Evolutionary conservation across 495 filamentous ascomycete species (phyloP), one percentile per base, ranked within the genome.

Genomic region (Barbatosphaeria neglecta): DNA sequence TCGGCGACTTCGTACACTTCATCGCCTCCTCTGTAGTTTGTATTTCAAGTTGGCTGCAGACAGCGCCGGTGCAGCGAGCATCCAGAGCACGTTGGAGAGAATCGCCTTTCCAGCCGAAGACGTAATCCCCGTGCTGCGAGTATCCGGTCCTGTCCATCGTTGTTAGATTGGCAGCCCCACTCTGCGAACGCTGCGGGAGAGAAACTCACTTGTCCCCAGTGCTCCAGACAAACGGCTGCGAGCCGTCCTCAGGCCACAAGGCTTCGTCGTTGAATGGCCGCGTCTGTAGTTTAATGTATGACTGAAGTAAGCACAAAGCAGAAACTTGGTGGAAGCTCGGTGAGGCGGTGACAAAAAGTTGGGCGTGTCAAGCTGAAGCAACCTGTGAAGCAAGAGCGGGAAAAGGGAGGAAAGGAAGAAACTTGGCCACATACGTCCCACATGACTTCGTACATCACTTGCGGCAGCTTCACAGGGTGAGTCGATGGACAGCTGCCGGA

Each of bases 81-180:
- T 73, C 59, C 60, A 72, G 61, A 16, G 66, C 68, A n/a, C 56
- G 50, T 47, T 71, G 67, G 16, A 71, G 57, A 2, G 58, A 46
- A 44, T 70, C 59, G 37, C 50, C 61, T 49, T 67, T 60, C 67
- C 69, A 72, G 27, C 68, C 70, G 53, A 72, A 73, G 10, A 72
- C 45, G 49, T 73, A 73, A 42, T 73, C 70, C 33, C 67, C 70
- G 37, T 72, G 70, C 35, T 68, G 64, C 16, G 64, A 65, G 39
- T 65, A 62, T 13, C 70, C 68, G 17, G 62, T 57, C 0, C 62
- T 67, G 45, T 13, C 18, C 40, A 19, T 24, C 10, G 3, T 45
- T 11, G 1, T 52, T 23, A 49, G 33, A 15, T 15, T 37, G 11
- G 17, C 19, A 24, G 4, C 22, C 16, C 23, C 23, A 45, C 38